Evolutionary conservation across 768 basidiomycete species (phyloP), one percentile per base, ranked within the genome.

Genomic region (Boletus eberwhitei): DNA sequence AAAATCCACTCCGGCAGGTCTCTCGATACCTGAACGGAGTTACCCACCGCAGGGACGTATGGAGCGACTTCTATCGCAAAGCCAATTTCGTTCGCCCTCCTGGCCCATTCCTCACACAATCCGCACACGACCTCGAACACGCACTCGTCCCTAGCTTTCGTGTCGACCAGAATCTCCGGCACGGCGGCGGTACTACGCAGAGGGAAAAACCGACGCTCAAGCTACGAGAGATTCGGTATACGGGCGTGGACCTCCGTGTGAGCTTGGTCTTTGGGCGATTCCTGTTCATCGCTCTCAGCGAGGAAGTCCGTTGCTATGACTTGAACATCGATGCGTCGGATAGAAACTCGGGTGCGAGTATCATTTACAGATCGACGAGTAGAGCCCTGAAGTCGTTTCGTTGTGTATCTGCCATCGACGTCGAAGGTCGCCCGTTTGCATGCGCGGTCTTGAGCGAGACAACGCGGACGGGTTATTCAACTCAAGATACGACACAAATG

Each of bases 191-290:
- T 13, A 5, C 9, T 13, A 2, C 31, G 17, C 38, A 37, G 39
- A 12, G 11, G 29, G 39, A 43, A n/a, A 53, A 2, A 19, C 13
- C 29, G 16, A 39, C 26, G 3, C 16, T 6, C 24, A 54, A 26
- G 19, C 6, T 48, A 21, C 45, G 42, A 31, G 45, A 55, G 48
- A 57, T 64, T 19, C 55, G 26, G 13, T 55, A 53, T 19, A 59
- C 50, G 0, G 55, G 45, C 26, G 1, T n/a, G 16, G 48, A n/a
- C 1, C 31, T 48, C 11, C 0, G 31, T 9, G 58, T 42, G 1
- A 49, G 42, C 24, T 36, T 66, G 36, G 40, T 66, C 37, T 54
- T 60, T 51, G 61, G 60, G 8, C 55, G 47, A 16, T 66, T 55
- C 39, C 24, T 62, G 17, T 5, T 65, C 32, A 8, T 62, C 22